Evolutionary conservation across 345 rosid genomes (phyloP).

Genomic region (Moringa oleifera): DNA sequence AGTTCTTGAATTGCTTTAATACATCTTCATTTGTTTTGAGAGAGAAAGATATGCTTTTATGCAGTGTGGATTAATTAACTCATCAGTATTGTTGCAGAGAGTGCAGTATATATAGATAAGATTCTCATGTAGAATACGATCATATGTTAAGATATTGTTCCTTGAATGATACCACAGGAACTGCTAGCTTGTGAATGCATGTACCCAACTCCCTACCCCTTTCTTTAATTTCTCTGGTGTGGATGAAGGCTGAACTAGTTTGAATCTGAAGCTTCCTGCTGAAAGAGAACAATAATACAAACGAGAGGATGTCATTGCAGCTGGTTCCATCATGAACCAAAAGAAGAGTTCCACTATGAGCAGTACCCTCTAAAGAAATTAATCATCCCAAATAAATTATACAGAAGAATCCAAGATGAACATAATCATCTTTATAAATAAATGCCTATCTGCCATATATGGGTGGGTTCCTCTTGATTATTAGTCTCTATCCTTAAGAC

Average conservation of each 20-base stretch:
- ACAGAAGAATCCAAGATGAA: not conserved
- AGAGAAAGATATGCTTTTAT: not conserved
- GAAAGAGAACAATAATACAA: not conserved
- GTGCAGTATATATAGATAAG: slow-evolving; percentile 8
- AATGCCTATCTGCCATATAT: too few species aligned
- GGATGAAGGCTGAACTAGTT: not conserved
- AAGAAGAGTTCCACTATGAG: not conserved
- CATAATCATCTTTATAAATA: not conserved
- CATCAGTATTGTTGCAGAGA: slow-evolving; percentile 1
- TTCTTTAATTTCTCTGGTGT: not conserved
- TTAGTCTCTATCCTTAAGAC: too few species aligned
- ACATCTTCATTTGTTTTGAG: slow-evolving; percentile 23
- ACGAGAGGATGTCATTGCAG: not conserved
- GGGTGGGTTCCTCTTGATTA: too few species aligned
- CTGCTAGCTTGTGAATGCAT: not conserved
- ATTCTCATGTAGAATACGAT: not conserved
- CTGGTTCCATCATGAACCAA: not conserved
- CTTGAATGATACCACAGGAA: not conserved
- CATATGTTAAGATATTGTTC: too few species aligned
- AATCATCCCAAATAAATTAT: too few species aligned
- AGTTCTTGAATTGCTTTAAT: slow-evolving; percentile 14
- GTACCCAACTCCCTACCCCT: not conserved
- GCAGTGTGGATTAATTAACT: not conserved
- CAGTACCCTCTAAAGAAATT: not conserved
- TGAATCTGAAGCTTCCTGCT: not conserved